Conservation (phyloP, 768 basidiomycete species). For the Boletus sensibilis region DNA sequence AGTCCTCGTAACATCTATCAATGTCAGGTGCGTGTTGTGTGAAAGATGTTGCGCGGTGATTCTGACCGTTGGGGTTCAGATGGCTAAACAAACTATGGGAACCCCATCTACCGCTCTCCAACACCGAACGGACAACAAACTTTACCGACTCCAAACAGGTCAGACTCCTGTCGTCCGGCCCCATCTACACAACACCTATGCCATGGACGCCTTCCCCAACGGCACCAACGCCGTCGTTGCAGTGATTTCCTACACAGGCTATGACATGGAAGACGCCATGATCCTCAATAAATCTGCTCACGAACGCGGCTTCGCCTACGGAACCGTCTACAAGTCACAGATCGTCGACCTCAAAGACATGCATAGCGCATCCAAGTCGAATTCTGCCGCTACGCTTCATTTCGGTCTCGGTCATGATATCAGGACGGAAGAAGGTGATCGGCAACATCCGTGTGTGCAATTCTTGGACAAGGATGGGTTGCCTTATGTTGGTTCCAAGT, state of each 20-base stretch:
- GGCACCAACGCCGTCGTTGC: conserved; percentile 98
- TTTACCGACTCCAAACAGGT: conserved; percentile 92
- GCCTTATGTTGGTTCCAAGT: conserved; percentile 68
- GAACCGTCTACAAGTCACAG: conserved; percentile 93
- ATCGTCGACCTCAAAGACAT: conserved; percentile 86
- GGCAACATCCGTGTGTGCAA: conserved; percentile 42
- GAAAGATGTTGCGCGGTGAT: background rate
- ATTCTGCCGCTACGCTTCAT: conserved; percentile 68
- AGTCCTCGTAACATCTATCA: conserved; percentile 91
- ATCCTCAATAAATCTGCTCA: conserved; percentile 98
- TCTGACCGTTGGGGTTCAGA: conserved; percentile 47
- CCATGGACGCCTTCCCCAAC: conserved; percentile 98
- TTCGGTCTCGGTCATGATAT: conserved; percentile 88
- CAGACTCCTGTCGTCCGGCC: conserved; percentile 96
- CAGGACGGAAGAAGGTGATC: conserved; percentile 46
- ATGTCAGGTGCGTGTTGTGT: conserved; percentile 63
- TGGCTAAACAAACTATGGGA: conserved; percentile 99
- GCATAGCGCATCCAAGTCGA: conserved; percentile 59
- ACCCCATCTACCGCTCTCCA: conserved; percentile 90
- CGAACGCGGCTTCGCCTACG: conserved; percentile 96
- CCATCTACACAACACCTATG: conserved; percentile 86
- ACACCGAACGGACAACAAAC: conserved; percentile 96
- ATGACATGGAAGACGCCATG: conserved; percentile 99
- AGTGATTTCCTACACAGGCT: conserved; percentile 99
- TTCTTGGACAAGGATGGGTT: conserved; percentile 83